Evolutionary conservation across 768 basidiomycete genomes (phyloP).

Genomic region (Hysterangium stoloniferum): DNA sequence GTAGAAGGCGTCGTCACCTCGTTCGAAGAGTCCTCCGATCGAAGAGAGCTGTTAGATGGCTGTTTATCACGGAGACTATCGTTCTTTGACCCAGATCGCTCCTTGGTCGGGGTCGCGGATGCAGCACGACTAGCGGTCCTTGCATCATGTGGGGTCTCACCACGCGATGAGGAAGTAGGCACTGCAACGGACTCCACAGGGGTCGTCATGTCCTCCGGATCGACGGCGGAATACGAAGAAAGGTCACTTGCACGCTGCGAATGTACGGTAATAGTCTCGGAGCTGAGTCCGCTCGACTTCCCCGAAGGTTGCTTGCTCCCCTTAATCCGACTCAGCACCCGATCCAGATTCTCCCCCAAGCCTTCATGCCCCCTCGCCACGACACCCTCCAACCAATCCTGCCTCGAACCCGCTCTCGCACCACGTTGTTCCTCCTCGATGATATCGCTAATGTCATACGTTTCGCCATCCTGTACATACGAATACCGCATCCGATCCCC

Average conservation of each 20-base stretch:
- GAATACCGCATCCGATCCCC: slow-evolving; percentile 84
- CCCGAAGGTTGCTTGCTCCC: slow-evolving; percentile 39
- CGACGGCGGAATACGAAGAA: slow-evolving; percentile 55
- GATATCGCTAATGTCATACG: slow-evolving; percentile 89
- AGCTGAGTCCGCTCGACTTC: slow-evolving; percentile 16
- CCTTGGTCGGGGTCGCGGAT: not conserved
- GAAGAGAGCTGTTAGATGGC: slow-evolving; percentile 6
- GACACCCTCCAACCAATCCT: slow-evolving; percentile 64
- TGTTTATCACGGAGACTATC: slow-evolving; percentile 5
- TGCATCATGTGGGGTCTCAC: slow-evolving; percentile 20
- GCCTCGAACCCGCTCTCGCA: slow-evolving; percentile 24
- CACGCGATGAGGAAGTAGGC: slow-evolving; percentile 27
- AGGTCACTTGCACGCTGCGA: slow-evolving; percentile 25
- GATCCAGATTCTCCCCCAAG: slow-evolving; percentile 60
- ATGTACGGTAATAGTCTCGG: slow-evolving; percentile 16
- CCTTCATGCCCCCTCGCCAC: slow-evolving; percentile 51
- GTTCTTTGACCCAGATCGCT: slow-evolving; percentile 5
- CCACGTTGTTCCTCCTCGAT: slow-evolving; percentile 83
- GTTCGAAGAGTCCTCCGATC: slow-evolving; percentile 4
- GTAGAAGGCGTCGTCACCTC: slow-evolving; percentile 12
- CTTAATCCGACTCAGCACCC: slow-evolving; percentile 70
- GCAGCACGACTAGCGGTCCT: slow-evolving; percentile 4
- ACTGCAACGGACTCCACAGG: not conserved
- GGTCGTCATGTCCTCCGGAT: slow-evolving; percentile 19
- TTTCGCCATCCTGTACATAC: slow-evolving; percentile 89